Conservation (phyloP, 495 filamentous ascomycete species). For the Trichoderma asperelloides region DNA sequence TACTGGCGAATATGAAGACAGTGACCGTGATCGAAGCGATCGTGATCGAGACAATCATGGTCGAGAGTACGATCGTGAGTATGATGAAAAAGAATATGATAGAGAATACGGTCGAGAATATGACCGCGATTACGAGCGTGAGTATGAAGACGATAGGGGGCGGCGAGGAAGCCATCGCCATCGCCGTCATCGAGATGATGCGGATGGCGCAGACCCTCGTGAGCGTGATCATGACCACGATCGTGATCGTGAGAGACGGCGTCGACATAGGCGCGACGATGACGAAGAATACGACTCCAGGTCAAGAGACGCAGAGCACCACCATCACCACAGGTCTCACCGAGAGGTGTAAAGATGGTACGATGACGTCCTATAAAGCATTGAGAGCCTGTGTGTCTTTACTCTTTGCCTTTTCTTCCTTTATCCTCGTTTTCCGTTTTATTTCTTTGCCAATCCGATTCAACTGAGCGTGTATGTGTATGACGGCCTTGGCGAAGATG, state of each 20-base stretch:
- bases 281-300: conserved; percentile 15
- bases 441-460: neutral
- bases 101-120: conserved; percentile 17
- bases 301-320: conserved; percentile 6
- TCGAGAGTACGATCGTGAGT: conserved; percentile 25
- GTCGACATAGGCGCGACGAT: conserved; percentile 13
- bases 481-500: neutral
- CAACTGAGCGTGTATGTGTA: neutral
- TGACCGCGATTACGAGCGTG: conserved; percentile 18
- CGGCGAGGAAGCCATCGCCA: conserved; percentile 20
- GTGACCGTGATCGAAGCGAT: conserved; percentile 9
- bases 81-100: conserved; percentile 21
- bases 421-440: neutral
- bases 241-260: conserved; percentile 13
- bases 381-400: neutral
- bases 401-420: neutral
- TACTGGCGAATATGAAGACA: conserved; percentile 16
- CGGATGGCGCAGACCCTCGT: conserved; percentile 9
- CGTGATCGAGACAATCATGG: neutral
- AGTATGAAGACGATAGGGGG: conserved; percentile 24
- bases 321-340: conserved; percentile 13
- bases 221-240: conserved; percentile 16
- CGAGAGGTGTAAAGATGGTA: conserved; percentile 9
- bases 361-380: neutral
- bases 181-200: conserved; percentile 21